A percentile compares a stretch with the other conserved stretches of the same genome.
Evolutionary conservation across 306 rosid genomes (phyloP).

Genomic region (Sicyos edulis): DNA sequence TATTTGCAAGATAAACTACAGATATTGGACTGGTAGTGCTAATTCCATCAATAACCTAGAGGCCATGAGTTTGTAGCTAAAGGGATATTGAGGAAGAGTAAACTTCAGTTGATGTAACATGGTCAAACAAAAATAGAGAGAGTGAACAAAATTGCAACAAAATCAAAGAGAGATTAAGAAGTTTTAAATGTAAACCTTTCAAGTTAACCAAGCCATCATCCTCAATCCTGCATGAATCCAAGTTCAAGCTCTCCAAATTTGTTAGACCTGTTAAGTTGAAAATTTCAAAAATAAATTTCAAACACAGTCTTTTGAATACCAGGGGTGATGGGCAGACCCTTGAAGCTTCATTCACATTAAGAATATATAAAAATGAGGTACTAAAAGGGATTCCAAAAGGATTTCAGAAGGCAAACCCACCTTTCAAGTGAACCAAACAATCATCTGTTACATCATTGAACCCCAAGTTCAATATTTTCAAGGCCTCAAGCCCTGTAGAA

Average conservation of each 20-base stretch:
- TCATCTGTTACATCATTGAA: conserved; percentile 58
- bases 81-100: too few relatives aligned
- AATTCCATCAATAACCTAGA: too few relatives aligned
- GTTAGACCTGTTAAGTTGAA: conserved; percentile 45
- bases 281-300: too few relatives aligned
- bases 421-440: conserved; percentile 76
- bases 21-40: too few relatives aligned
- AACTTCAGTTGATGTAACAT: too few relatives aligned
- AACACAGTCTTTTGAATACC: background rate
- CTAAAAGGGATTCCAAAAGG: background rate
- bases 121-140: too few relatives aligned
- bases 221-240: conserved; percentile 78
- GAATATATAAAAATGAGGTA: background rate
- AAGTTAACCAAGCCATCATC: conserved; percentile 75
- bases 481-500: conserved; percentile 60
- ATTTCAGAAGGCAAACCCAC: conserved; percentile 32
- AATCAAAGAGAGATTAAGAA: conserved; percentile 7
- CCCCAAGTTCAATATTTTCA: conserved; percentile 74
- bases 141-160: too few relatives aligned
- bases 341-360: background rate
- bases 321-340: background rate
- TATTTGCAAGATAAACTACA: too few relatives aligned
- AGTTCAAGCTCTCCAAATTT: conserved; percentile 78
- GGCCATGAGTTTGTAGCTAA: too few relatives aligned
- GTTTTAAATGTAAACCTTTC: conserved; percentile 48